Evolutionary conservation across 176 grass and related monocot species (phyloP), one percentile per base, ranked within the genome.

Genomic region (Avena eriantha): DNA sequence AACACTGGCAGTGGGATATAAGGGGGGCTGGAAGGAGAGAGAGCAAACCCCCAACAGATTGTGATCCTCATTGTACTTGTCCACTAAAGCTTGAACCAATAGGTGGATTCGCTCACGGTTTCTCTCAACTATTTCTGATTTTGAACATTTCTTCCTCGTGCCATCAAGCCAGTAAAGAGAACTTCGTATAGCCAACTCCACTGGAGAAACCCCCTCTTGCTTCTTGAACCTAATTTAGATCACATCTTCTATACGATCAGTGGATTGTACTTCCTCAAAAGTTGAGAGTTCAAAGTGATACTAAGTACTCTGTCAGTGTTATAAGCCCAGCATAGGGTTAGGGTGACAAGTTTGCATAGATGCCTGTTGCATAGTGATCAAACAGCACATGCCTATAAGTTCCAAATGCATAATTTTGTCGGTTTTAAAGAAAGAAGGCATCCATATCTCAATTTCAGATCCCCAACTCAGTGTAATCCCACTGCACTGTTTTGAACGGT

Each of bases 1-100:
- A 66, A 33, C 63, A 66, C 26, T 68, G 15, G 31, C 16, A 68
- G 31, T 5, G 31, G 1, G 31, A 3, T 34, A 35, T 34, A 68
- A 7, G 35, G 31, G 7, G 0, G 0, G 29, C 14, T 9, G 17
- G 7, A 56, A 26, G 24, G 24, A 77, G 8, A 57, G 18, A 58
- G 53, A 59, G 13, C 50, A 57, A 56, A 56, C 75, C 75, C 31
- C 75, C 24, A 36, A 36, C 31, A 78, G 75, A 36, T 57, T 78
- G 21, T 78, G 51, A 78, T 78, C 75, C 19, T 78, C 75, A 18
- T 57, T 78, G 10, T 78, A 57, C 31, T 57, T 78, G 26, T 78
- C 75, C 17, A 78, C 48, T 53, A 76, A 76, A 76, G 73, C 73
- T 53, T 76, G 73, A 50, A 17, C 24, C 24, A 53, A 51, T 18